These are phyloP conservation scores for Glycine soja DNA, from an alignment of 306 rosid genomes.

Conservation along the genomic window DNA sequence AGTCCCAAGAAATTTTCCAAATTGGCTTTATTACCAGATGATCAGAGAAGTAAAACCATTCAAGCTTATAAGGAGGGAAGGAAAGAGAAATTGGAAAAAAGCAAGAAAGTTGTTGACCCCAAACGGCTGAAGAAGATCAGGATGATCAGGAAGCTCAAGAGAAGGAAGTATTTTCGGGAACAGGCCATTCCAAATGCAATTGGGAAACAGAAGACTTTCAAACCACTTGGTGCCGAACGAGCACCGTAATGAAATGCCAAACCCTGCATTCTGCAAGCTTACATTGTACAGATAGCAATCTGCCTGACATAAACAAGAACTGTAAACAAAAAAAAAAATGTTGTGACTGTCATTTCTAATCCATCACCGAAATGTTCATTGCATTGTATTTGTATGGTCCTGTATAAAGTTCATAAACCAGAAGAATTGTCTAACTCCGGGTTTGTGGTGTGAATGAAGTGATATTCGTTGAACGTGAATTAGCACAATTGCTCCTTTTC, in stretches of 20 bases:
- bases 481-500: neutral
- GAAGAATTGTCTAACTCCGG: neutral
- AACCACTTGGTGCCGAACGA: slow-evolving; percentile 38
- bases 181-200: slow-evolving; percentile 46
- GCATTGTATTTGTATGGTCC: neutral
- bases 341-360: slow-evolving; percentile 2
- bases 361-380: neutral
- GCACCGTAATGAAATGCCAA: neutral
- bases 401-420: neutral
- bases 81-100: slow-evolving; percentile 80
- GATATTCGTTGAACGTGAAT: neutral
- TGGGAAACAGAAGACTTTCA: slow-evolving; percentile 52
- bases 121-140: slow-evolving; percentile 53
- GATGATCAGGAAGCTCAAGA: slow-evolving; percentile 57
- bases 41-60: slow-evolving; percentile 71
- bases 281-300: slow-evolving; percentile 41
- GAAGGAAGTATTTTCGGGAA: slow-evolving; percentile 57
- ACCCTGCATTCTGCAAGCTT: slow-evolving; percentile 25
- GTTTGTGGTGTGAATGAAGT: neutral
- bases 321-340: neutral
- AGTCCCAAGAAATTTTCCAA: slow-evolving; percentile 92
- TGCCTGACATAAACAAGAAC: slow-evolving; percentile 26
- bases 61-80: slow-evolving; percentile 74
- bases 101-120: slow-evolving; percentile 58
- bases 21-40: slow-evolving; percentile 88